phyloP scores from a whole-genome alignment of 495 filamentous ascomycete species.

The Achaetomiella virescens region DNA sequence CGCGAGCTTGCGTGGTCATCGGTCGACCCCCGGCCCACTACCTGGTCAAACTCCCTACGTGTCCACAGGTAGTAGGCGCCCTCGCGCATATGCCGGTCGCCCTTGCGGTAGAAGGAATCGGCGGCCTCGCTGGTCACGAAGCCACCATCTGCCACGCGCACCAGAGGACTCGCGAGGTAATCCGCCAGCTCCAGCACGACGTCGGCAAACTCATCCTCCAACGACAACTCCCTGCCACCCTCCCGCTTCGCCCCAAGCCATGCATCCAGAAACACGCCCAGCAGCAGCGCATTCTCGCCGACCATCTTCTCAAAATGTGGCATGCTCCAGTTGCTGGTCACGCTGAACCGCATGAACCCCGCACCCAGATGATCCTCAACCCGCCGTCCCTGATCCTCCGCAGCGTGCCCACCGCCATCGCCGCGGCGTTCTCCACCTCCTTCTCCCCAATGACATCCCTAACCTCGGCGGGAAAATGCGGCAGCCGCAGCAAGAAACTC shows the following conservation, averaged over 20 bases:
- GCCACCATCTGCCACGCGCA: conserved; percentile 62
- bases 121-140: conserved; percentile 91
- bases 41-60: conserved; percentile 71
- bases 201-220: conserved; percentile 59
- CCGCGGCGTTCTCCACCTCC: conserved; percentile 66
- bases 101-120: conserved; percentile 69
- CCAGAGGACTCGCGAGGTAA: conserved; percentile 66
- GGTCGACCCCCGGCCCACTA: conserved; percentile 48
- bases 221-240: conserved; percentile 15
- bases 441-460: conserved; percentile 77
- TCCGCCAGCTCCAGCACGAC: conserved; percentile 77
- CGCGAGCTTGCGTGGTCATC: conserved; percentile 56
- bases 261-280: conserved; percentile 82
- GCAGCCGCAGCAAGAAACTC: conserved; percentile 71
- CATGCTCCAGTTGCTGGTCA: conserved; percentile 83
- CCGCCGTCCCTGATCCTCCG: conserved; percentile 78
- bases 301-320: conserved; percentile 99
- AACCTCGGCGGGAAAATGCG: conserved; percentile 64
- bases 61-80: conserved; percentile 97
- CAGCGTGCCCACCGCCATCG: conserved; percentile 79
- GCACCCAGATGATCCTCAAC: conserved; percentile 87
- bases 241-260: conserved; percentile 65
- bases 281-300: conserved; percentile 84
- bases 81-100: conserved; percentile 81
- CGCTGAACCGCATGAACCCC: conserved; percentile 85